phyloP scores from a whole-genome alignment of 495 filamentous ascomycete genomes.

The Platismatia glauca region DNA sequence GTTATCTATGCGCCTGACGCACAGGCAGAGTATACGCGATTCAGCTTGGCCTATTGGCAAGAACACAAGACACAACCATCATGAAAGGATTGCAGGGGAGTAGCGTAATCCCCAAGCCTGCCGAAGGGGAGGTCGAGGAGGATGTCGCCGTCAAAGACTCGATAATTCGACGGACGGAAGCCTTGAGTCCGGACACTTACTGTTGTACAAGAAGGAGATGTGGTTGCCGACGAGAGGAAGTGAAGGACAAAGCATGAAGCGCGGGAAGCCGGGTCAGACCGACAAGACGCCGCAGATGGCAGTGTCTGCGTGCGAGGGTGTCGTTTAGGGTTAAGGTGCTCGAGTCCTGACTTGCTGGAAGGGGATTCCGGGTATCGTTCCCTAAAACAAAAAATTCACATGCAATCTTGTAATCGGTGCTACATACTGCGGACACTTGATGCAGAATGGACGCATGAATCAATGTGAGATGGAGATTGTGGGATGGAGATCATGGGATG shows the following conservation, averaged over 20 bases:
- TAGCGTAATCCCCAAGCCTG: background rate
- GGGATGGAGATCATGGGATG: too few species aligned
- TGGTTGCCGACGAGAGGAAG: background rate
- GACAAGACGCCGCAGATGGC: background rate
- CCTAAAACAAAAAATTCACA: too few species aligned
- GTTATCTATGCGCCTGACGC: conserved; percentile 16
- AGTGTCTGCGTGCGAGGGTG: background rate
- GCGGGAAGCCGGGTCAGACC: background rate
- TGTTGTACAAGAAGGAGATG: background rate
- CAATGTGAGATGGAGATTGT: too few species aligned
- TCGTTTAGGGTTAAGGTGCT: background rate
- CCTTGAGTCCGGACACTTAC: background rate
- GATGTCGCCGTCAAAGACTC: background rate
- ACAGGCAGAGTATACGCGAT: background rate
- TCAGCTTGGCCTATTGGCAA: background rate
- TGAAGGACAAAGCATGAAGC: background rate
- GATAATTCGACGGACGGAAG: background rate
- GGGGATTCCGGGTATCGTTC: background rate
- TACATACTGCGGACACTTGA: too few species aligned
- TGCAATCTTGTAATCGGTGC: too few species aligned
- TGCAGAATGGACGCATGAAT: too few species aligned
- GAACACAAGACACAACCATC: background rate
- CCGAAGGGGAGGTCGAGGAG: background rate
- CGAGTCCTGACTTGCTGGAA: background rate
- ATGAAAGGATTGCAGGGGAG: background rate